Percentiles rank a stretch among this genome's conserved stretches.
phyloP scores from a whole-genome alignment of 2,329 filamentous ascomycete genomes.

The Herpotrichia juniperi region DNA sequence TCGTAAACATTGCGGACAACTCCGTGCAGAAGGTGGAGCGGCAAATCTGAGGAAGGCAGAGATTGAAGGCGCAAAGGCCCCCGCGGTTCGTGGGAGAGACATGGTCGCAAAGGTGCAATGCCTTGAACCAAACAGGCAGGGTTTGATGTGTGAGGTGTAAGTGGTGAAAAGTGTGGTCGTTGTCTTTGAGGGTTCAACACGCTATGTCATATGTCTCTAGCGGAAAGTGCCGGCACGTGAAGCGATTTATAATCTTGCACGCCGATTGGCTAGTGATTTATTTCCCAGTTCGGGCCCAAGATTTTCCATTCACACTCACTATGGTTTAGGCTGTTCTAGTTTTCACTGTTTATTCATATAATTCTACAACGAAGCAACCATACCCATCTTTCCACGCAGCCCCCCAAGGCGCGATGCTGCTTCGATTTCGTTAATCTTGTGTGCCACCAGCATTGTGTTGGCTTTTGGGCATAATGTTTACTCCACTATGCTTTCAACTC shows the following conservation, averaged over 20 bases:
- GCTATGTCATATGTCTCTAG: slow-evolving; percentile 32
- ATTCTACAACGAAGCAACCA: too few relatives aligned
- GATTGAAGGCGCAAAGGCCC: slow-evolving; percentile 28
- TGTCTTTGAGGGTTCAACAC: slow-evolving; percentile 24
- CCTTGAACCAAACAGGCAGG: background rate
- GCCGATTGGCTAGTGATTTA: background rate
- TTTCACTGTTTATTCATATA: too few relatives aligned
- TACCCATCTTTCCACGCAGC: too few relatives aligned
- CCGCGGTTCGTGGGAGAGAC: slow-evolving; percentile 37
- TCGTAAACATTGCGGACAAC: slow-evolving; percentile 53
- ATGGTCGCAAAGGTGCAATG: slow-evolving; percentile 23
- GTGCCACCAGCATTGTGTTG: too few relatives aligned
- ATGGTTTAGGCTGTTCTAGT: too few relatives aligned
- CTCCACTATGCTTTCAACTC: slow-evolving; percentile 28
- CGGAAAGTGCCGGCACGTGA: slow-evolving; percentile 19
- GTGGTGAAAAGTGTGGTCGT: slow-evolving; percentile 16
- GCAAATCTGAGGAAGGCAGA: slow-evolving; percentile 32
- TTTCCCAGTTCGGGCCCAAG: background rate
- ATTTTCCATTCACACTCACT: background rate
- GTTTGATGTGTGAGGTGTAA: slow-evolving; percentile 4
- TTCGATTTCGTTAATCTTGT: too few relatives aligned
- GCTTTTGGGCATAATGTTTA: background rate
- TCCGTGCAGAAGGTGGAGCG: slow-evolving; percentile 26
- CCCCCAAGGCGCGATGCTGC: too few relatives aligned
- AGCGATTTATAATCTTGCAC: slow-evolving; percentile 1